Evolutionary conservation across 2,329 filamentous ascomycete genomes (phyloP).

Genomic region (Leptodontidium sp.): DNA sequence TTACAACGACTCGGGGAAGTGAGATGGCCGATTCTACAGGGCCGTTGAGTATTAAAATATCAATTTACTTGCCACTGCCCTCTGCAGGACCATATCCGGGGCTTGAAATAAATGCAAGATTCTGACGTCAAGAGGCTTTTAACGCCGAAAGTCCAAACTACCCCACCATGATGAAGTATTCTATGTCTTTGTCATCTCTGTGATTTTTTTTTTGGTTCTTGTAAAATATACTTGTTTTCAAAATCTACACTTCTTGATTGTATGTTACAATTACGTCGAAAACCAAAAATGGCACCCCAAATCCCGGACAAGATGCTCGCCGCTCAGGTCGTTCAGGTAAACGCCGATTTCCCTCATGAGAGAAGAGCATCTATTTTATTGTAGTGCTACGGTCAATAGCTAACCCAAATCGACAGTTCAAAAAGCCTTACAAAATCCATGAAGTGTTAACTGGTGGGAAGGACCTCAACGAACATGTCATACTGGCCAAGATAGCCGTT

Average conservation of each 20-base stretch:
- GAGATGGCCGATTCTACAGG: no score
- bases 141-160: neutral
- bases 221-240: neutral
- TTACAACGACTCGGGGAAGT: no score
- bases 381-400: neutral
- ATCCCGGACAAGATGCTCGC: slow-evolving; percentile 57
- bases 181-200: neutral
- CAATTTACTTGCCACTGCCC: neutral
- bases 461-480: slow-evolving; percentile 55
- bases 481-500: slow-evolving; percentile 62
- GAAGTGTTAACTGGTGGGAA: slow-evolving; percentile 55
- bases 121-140: slow-evolving; percentile 18
- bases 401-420: slow-evolving; percentile 49
- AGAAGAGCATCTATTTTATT: neutral
- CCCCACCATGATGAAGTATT: neutral
- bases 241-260: neutral
- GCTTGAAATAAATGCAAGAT: neutral
- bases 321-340: slow-evolving; percentile 55
- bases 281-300: slow-evolving; percentile 30
- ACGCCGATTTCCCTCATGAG: neutral
- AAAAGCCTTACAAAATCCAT: slow-evolving; percentile 62
- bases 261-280: neutral
- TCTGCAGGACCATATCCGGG: neutral
- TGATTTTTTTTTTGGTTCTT: neutral
- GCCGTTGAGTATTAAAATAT: no score